Evolutionary conservation across 352 stramenopile species (phyloP), one percentile per base, ranked within the genome.

Genomic region (Globisporangium megalacanthum): DNA sequence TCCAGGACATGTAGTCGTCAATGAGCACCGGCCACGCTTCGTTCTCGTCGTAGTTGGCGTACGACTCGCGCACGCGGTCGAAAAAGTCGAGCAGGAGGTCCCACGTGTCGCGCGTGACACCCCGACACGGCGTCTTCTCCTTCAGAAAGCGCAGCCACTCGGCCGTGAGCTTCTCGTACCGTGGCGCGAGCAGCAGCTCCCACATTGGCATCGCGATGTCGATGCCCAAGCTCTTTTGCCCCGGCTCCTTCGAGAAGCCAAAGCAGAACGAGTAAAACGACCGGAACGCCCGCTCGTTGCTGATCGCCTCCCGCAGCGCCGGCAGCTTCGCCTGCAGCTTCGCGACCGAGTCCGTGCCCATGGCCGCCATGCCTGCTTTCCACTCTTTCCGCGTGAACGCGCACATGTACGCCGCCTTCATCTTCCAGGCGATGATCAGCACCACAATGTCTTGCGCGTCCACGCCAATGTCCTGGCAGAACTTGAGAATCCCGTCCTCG

Each of bases 221-320:
- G 51, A 92, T 90, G 52, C 77, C 69, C 7, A 94, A 68, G 61
- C 84, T 94, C 62, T 94, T 93, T 59, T 94, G 84, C n/a, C 83
- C 85, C 0, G 81, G 81, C 53, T 95, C 86, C 60, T 95, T 95
- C 35, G 86, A 91, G 54, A 94, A 95, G 1, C 71, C 72, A 58
- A 95, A 95, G 65, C 83, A 93, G 58, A 94, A 95, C 61, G 73
- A 75, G 64, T 95, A 95, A 39, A 95, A 92, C 57, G 77, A 80
- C 64, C 91, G 94, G 64, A 92, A 94, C 20, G 67, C 55, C 22
- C 25, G 42, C 41, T 89, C 73, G 54, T 58, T 79, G 17, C 68
- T 63, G 52, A 92, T 86, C 29, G 71, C 60, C 37, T 79, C 68
- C 42, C 72, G 82, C 37, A 94, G 58, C 44, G 77, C 65, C 9